Evolutionary conservation across 345 rosid genomes (phyloP).

Genomic region (Dipteronia dyeriana): DNA sequence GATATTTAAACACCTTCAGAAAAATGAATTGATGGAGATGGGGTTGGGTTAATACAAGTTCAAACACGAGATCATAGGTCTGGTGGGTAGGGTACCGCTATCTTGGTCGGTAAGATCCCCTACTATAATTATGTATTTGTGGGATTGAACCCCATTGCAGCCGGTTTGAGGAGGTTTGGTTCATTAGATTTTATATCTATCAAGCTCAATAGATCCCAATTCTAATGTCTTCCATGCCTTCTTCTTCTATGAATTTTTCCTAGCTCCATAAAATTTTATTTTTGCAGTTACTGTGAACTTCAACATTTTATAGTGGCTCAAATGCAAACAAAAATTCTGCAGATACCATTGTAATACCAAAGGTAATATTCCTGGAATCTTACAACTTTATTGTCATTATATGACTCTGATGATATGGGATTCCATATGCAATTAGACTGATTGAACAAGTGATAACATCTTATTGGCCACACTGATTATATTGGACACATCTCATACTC

Average conservation of each 20-base stretch:
- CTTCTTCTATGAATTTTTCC: too few species aligned
- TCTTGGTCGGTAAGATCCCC: too few species aligned
- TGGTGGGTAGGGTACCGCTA: too few species aligned
- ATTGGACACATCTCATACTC: slow-evolving; percentile 37
- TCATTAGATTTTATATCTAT: too few species aligned
- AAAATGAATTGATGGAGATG: not conserved
- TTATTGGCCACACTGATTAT: slow-evolving; percentile 19
- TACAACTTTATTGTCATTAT: slow-evolving; percentile 12
- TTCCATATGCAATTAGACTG: slow-evolving; percentile 9
- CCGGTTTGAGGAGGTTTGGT: too few species aligned
- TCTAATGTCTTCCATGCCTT: too few species aligned
- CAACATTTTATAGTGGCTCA: slow-evolving; percentile 14
- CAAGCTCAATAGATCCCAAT: too few species aligned
- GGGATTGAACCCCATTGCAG: too few species aligned
- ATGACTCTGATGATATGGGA: slow-evolving; percentile 12
- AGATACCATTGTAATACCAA: not conserved
- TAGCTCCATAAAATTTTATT: too few species aligned
- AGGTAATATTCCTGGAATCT: slow-evolving; percentile 24
- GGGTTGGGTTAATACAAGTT: not conserved
- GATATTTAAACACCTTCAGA: not conserved
- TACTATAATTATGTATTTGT: too few species aligned
- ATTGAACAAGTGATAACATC: slow-evolving; percentile 31
- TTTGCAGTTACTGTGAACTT: too few species aligned
- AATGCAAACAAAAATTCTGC: too few species aligned
- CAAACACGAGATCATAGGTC: not conserved